phyloP scores from a whole-genome alignment of 495 filamentous ascomycete genomes.

The Podospora didyma region DNA sequence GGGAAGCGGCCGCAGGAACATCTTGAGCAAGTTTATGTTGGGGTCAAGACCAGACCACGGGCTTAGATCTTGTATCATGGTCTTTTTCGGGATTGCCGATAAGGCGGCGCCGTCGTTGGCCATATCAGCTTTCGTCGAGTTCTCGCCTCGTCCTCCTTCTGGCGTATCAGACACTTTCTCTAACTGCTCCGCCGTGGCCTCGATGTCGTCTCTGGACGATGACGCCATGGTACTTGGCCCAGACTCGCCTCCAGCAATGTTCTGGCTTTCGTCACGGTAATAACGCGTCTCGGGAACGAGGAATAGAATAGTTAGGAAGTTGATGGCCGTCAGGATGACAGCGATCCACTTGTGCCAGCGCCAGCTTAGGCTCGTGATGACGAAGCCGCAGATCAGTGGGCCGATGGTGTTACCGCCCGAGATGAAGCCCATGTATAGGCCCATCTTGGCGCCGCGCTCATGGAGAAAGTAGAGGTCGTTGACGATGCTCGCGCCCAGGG shows the following conservation, averaged over 20 bases:
- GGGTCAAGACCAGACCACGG: conserved; percentile 23
- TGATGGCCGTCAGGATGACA: conserved; percentile 27
- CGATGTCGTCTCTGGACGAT: conserved; percentile 4
- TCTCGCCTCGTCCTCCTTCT: not conserved
- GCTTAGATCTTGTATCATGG: conserved; percentile 22
- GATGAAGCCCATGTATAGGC: conserved; percentile 38
- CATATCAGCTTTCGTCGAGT: not conserved
- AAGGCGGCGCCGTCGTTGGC: not conserved
- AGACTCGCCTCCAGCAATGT: not conserved
- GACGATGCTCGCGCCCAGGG: conserved; percentile 35
- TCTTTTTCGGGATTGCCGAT: conserved; percentile 18
- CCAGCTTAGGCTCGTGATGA: conserved; percentile 36
- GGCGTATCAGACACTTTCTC: not conserved
- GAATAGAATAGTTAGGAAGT: conserved; percentile 32
- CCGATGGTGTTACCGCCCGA: conserved; percentile 36
- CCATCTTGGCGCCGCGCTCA: conserved; percentile 38
- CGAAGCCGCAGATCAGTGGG: conserved; percentile 37
- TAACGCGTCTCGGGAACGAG: conserved; percentile 40
- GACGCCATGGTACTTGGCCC: not conserved
- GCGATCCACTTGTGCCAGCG: conserved; percentile 36
- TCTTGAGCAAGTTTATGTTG: conserved; percentile 21
- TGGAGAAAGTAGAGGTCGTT: conserved; percentile 42
- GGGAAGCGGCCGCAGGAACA: conserved; percentile 35
- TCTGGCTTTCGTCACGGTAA: conserved; percentile 21
- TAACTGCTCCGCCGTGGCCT: not conserved